Percentiles rank a stretch among this genome's conserved stretches.
phyloP scores from a whole-genome alignment of 345 rosid genomes.

The Cochlearia excelsa region DNA sequence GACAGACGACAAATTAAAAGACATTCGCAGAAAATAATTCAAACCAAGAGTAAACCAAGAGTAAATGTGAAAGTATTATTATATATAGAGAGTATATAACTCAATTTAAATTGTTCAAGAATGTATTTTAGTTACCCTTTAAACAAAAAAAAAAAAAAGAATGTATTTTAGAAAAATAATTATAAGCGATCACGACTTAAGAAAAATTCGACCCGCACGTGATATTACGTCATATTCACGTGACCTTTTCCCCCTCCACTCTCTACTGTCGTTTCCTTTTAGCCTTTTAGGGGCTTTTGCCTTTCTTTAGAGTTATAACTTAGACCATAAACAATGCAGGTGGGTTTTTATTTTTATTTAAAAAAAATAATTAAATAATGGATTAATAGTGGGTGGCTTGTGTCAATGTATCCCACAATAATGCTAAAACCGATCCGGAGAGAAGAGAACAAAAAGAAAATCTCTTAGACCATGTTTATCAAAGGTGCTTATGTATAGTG shows the following conservation, averaged over 20 bases:
- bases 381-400: no score
- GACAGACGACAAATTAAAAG: constrained; percentile 16
- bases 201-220: constrained; percentile 40
- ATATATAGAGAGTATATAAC: background rate
- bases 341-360: no score
- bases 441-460: no score
- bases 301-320: constrained; percentile 26
- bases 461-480: no score
- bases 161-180: background rate
- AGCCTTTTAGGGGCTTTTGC: constrained; percentile 13
- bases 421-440: no score
- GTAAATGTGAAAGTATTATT: constrained; percentile 15
- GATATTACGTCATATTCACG: constrained; percentile 47
- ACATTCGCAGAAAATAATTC: constrained; percentile 6
- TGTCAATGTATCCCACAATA: no score
- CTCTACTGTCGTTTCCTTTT: constrained; percentile 18
- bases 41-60: constrained; percentile 6
- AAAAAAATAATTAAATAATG: no score
- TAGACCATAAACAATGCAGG: no score
- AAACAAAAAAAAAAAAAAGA: no score
- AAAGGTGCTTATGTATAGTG: no score
- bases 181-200: background rate
- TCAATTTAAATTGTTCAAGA: background rate
- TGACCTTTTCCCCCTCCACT: constrained; percentile 33
- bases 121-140: no score